Evolutionary conservation across 2,329 filamentous ascomycete genomes (phyloP).

Genomic region (Aspergillus piperis): DNA sequence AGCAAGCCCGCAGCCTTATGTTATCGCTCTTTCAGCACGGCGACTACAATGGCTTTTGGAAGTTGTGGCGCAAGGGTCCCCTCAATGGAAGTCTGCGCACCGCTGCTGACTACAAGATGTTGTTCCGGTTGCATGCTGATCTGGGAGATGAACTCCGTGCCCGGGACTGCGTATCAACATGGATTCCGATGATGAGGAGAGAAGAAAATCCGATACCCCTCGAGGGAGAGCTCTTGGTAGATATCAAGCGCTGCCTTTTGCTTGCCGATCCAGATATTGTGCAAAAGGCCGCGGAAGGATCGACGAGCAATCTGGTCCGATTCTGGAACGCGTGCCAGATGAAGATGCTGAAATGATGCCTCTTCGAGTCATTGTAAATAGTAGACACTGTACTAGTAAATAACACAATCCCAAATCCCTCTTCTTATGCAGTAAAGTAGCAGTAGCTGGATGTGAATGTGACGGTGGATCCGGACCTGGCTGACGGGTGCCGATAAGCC

Average conservation of each 20-base stretch:
- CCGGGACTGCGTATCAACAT: constrained; percentile 53
- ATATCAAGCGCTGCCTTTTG: constrained; percentile 57
- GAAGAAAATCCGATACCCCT: constrained; percentile 55
- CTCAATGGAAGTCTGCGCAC: constrained; percentile 54
- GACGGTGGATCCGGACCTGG: neutral
- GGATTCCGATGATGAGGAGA: constrained; percentile 60
- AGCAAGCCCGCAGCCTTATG: constrained; percentile 34
- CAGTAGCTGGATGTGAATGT: neutral
- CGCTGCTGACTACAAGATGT: constrained; percentile 55
- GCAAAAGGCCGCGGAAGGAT: constrained; percentile 23
- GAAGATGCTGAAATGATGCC: neutral
- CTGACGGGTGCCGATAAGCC: constrained; percentile 25
- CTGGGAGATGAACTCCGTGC: constrained; percentile 47
- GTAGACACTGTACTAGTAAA: neutral
- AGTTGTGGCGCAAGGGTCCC: constrained; percentile 59
- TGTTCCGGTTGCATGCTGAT: constrained; percentile 54
- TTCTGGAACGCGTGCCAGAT: constrained; percentile 29
- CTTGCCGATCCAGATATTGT: constrained; percentile 57
- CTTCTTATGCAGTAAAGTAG: neutral
- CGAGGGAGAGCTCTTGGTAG: constrained; percentile 46
- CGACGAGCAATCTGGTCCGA: constrained; percentile 19
- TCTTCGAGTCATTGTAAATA: constrained; percentile 3
- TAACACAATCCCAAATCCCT: neutral
- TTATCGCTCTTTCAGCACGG: constrained; percentile 39
- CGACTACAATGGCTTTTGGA: constrained; percentile 63